Evolutionary conservation across 2,329 filamentous ascomycete genomes (phyloP), one percentile per base, ranked within the genome.

Genomic region (Septoria petroselini): DNA sequence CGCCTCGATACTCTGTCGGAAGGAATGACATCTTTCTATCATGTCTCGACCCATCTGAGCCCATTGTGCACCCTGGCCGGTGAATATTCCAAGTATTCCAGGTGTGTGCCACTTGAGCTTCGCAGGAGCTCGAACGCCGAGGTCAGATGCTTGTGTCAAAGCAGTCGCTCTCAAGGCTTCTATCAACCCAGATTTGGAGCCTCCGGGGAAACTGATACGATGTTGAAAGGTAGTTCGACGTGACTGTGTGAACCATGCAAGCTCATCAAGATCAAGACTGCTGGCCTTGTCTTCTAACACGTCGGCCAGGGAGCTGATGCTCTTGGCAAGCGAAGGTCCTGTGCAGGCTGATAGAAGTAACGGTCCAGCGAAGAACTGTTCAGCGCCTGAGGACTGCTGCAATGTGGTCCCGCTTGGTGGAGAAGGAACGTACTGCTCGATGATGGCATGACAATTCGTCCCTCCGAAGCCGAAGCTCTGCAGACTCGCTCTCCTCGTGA

Each of bases 11-110:
- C 50, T 52, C 7, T 56, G 31, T 8, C 50, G 37, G 41, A 63
- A 65, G 1, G 49, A 12, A n/a, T 47, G 29, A 14, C 44, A 57
- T 15, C 30, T 14, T 5, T 38, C 27, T 6, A 65, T 38, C 19
- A 70, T 55, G 9, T 61, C 56, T 11, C 48, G 41, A 4, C 62
- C 63, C 60, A 66, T 63, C 1, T 44, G 48, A 11, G 59, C 45
- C 58, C 59, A 68, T 45, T 70, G 67, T 2, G 65, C 65, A 12
- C 67, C 67, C 51, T 70, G 68, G 1, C 67, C 67, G 1, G 66
- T 70, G 52, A 69, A 70, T 14, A 70, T 43, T 15, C 54, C 56
- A 23, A 58, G 43, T 9, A 59, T 42, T 12, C 53, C 50, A 40
- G 50, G 51, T 9, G 33, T 50, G 35, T 50, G 43, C 44, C 52